These are phyloP conservation scores for Microbotryum lychnidis-dioicae DNA, from an alignment of 1,284 basidiomycete species.

Conservation along the genomic window DNA sequence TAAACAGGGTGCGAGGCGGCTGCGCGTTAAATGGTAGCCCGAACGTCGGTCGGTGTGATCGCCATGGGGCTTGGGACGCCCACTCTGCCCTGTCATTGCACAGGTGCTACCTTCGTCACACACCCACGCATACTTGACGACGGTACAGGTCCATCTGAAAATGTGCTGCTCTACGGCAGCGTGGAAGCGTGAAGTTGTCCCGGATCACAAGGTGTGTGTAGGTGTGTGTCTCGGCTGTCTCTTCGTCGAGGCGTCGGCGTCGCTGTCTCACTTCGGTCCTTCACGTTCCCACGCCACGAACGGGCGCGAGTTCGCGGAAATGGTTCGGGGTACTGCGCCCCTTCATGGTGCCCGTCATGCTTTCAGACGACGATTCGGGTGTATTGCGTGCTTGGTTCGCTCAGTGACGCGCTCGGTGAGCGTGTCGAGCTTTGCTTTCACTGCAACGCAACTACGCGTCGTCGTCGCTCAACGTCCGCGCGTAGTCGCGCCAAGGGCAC, in stretches of 20 bases:
- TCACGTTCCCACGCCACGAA: background rate
- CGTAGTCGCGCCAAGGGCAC: background rate
- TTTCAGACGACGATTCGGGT: background rate
- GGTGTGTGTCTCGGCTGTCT: conserved; percentile 46
- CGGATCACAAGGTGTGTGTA: conserved; percentile 86
- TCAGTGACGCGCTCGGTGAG: background rate
- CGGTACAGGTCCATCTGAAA: background rate
- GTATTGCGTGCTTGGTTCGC: background rate
- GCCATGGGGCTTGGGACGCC: too few species aligned
- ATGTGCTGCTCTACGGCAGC: conserved; percentile 64
- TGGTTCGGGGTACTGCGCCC: background rate
- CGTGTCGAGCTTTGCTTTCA: background rate
- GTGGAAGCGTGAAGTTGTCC: conserved; percentile 89
- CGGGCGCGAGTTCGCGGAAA: background rate
- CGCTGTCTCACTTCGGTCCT: background rate
- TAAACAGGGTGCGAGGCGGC: too few species aligned
- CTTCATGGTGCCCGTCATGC: background rate
- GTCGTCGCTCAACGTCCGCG: background rate
- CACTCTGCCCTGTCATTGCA: too few species aligned
- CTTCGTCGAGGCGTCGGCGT: background rate
- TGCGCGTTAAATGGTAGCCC: too few species aligned
- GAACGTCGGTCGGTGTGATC: too few species aligned
- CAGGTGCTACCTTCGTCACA: too few species aligned
- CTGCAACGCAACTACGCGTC: background rate
- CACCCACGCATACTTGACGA: too few species aligned